Conservation (phyloP, 176 grass and related monocot genomes). For the Eragrostis nindensis region DNA sequence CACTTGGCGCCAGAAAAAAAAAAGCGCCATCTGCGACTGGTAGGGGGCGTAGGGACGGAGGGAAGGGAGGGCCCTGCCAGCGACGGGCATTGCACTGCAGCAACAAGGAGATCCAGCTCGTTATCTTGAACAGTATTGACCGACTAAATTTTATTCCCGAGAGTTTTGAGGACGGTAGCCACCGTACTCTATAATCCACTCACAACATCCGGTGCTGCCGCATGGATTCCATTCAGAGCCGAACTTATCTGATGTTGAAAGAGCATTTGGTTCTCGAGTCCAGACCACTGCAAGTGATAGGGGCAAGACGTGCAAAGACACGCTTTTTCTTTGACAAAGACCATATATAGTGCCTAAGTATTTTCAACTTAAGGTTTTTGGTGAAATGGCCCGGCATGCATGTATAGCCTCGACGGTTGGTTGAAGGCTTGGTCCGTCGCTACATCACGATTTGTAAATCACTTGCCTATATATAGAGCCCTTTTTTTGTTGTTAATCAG, state of each 20-base stretch:
- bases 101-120: not conserved
- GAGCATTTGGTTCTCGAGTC: not conserved
- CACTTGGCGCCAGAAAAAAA: constrained; percentile 5
- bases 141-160: not conserved
- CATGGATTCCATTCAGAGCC: not conserved
- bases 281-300: not conserved
- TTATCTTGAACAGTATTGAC: not conserved
- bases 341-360: no score
- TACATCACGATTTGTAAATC: no score
- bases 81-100: not conserved
- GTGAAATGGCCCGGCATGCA: no score
- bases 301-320: no score
- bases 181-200: no score
- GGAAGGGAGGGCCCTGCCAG: not conserved
- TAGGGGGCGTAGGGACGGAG: not conserved
- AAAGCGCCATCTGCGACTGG: not conserved
- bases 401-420: no score
- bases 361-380: not conserved
- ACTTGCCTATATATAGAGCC: no score
- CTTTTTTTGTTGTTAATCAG: no score
- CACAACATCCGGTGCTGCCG: not conserved
- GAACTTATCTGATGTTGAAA: not conserved
- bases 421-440: no score
- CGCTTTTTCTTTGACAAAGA: not conserved
- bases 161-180: not conserved